Percentiles rank a stretch among this genome's conserved stretches.
These are phyloP conservation scores for Clonostachys rosea DNA, from an alignment of 2,329 filamentous ascomycete genomes.

Conservation along the genomic window DNA sequence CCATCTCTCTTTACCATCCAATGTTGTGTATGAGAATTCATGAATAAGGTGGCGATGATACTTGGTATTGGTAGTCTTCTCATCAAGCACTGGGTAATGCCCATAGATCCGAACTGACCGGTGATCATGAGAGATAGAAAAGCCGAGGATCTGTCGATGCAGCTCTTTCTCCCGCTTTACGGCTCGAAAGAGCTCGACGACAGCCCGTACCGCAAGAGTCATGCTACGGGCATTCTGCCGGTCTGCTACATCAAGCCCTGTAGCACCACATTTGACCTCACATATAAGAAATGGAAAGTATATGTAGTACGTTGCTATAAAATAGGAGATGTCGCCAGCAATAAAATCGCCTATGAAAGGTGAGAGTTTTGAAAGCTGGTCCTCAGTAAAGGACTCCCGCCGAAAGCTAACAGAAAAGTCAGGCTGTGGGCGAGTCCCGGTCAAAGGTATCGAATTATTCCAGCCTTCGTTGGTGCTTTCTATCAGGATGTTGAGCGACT, in stretches of 20 bases:
- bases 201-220: conserved; percentile 28
- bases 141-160: conserved; percentile 33
- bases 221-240: conserved; percentile 34
- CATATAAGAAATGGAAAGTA: conserved; percentile 44
- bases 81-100: conserved; percentile 27
- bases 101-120: conserved; percentile 28
- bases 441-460: conserved; percentile 30
- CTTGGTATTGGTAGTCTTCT: conserved; percentile 17
- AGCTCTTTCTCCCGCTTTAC: conserved; percentile 27
- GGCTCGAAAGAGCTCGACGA: conserved; percentile 29
- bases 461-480: conserved; percentile 31
- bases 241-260: conserved; percentile 27
- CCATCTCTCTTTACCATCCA: conserved; percentile 2
- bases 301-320: conserved; percentile 37
- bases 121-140: conserved; percentile 29
- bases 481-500: conserved; percentile 19
- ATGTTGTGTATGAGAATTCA: conserved; percentile 19
- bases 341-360: conserved; percentile 22
- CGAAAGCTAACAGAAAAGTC: conserved; percentile 37
- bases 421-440: conserved; percentile 29
- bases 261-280: conserved; percentile 38
- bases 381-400: conserved; percentile 31
- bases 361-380: conserved; percentile 31
- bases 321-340: conserved; percentile 18
- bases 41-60: conserved; percentile 31